These are phyloP conservation scores for Agrostemma githago DNA, from an alignment of 148 eudicot species.

Conservation along the genomic window DNA sequence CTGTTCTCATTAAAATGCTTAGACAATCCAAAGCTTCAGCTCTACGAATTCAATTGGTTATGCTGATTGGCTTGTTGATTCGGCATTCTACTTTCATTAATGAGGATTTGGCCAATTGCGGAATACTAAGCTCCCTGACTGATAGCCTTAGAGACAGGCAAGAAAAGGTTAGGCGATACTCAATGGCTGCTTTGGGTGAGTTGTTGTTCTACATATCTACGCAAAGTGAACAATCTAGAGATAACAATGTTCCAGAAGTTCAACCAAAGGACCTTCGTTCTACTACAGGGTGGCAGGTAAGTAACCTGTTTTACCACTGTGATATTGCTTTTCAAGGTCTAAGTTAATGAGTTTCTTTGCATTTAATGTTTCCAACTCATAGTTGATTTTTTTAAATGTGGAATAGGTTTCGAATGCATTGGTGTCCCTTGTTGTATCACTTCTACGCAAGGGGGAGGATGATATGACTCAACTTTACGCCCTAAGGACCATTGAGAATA, in stretches of 20 bases:
- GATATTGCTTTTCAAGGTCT: not conserved
- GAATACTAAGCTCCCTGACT: slow-evolving; percentile 67
- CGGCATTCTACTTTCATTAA: slow-evolving; percentile 81
- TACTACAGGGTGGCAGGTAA: slow-evolving; percentile 92
- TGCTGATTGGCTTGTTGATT: slow-evolving; percentile 79
- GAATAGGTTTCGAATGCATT: slow-evolving; percentile 77
- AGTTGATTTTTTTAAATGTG: not conserved
- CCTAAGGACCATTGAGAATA: slow-evolving; percentile 87
- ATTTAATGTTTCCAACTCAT: not conserved
- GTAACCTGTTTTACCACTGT: not conserved
- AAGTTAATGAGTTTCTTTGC: not conserved
- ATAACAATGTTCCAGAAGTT: slow-evolving; percentile 49
- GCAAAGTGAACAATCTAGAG: slow-evolving; percentile 61
- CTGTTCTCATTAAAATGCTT: slow-evolving; percentile 73
- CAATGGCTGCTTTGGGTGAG: slow-evolving; percentile 99
- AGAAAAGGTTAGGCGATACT: slow-evolving; percentile 95
- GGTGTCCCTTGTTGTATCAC: slow-evolving; percentile 72
- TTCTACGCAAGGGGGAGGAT: slow-evolving; percentile 92
- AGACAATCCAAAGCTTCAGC: slow-evolving; percentile 84
- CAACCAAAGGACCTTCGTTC: slow-evolving; percentile 66
- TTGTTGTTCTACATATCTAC: slow-evolving; percentile 90
- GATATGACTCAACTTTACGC: slow-evolving; percentile 94
- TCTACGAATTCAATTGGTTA: slow-evolving; percentile 80
- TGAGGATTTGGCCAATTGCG: slow-evolving; percentile 82
- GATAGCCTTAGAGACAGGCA: slow-evolving; percentile 88